Evolutionary conservation across 2,329 filamentous ascomycete genomes (phyloP).

Genomic region (Stagonosporopsis rhizophila): DNA sequence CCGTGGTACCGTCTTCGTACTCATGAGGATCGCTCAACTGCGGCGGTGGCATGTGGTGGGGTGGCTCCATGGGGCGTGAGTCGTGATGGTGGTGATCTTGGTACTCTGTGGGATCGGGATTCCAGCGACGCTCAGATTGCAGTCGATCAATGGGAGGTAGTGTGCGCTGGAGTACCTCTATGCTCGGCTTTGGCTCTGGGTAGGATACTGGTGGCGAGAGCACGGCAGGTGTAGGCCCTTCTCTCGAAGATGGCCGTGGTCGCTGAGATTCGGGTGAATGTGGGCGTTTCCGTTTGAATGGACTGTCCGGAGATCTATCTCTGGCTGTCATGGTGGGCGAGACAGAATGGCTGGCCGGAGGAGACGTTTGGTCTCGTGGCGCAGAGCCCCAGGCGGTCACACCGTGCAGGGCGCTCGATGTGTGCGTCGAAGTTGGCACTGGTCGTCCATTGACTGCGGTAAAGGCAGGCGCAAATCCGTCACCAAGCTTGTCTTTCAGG

Average conservation of each 20-base stretch:
- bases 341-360: constrained; percentile 26
- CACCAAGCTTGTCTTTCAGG: constrained; percentile 37
- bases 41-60: constrained; percentile 18
- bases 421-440: constrained; percentile 31
- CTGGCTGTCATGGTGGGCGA: constrained; percentile 31
- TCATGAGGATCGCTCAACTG: constrained; percentile 23
- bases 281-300: constrained; percentile 71
- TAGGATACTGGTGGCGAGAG: constrained; percentile 11
- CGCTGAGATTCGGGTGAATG: constrained; percentile 22
- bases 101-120: constrained; percentile 37
- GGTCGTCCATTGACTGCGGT: constrained; percentile 47
- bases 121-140: constrained; percentile 40
- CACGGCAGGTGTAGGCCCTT: constrained; percentile 8
- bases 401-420: constrained; percentile 5
- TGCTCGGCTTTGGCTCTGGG: constrained; percentile 8
- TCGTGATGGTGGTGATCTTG: constrained; percentile 35
- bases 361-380: constrained; percentile 21
- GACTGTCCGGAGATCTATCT: constrained; percentile 35
- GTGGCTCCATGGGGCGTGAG: constrained; percentile 28
- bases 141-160: constrained; percentile 40
- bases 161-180: constrained; percentile 20
- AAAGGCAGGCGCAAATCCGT: constrained; percentile 42
- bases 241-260: constrained; percentile 9
- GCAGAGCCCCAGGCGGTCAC: constrained; percentile 11
- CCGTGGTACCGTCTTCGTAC: constrained; percentile 41